phyloP scores from a whole-genome alignment of 2,329 filamentous ascomycete genomes.

The Aspergillus uvarum region DNA sequence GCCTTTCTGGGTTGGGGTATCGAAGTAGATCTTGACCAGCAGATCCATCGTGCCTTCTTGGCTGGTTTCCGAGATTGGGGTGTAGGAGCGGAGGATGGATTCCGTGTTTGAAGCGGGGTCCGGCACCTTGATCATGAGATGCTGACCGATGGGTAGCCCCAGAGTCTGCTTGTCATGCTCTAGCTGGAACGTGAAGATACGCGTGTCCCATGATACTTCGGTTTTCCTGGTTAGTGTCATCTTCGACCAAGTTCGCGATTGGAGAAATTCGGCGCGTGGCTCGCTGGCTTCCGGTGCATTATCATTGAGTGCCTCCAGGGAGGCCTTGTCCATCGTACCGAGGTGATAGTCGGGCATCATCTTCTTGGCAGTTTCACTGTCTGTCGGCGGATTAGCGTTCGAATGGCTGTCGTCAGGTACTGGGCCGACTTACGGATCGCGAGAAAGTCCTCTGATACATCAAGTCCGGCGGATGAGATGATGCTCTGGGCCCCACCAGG shows the following conservation, averaged over 20 bases:
- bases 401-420: not conserved
- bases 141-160: constrained; percentile 80
- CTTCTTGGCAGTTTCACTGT: constrained; percentile 85
- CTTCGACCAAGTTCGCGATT: constrained; percentile 71
- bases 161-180: constrained; percentile 68
- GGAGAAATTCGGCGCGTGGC: constrained; percentile 65
- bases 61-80: constrained; percentile 68
- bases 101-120: constrained; percentile 65
- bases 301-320: constrained; percentile 55
- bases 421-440: constrained; percentile 70
- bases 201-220: constrained; percentile 72
- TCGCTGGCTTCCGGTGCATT: constrained; percentile 43
- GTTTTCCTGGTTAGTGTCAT: constrained; percentile 67
- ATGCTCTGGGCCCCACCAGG: constrained; percentile 87
- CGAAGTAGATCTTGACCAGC: constrained; percentile 79
- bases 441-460: constrained; percentile 85
- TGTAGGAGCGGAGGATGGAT: constrained; percentile 81
- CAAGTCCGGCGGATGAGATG: constrained; percentile 74
- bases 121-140: constrained; percentile 77
- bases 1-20: constrained; percentile 57
- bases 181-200: constrained; percentile 77
- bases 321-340: constrained; percentile 67
- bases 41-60: constrained; percentile 68
- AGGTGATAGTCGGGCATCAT: constrained; percentile 90
- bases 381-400: constrained; percentile 48